Conservation (phyloP, 129 eudicot genomes). For the Lactuca saligna region DNA sequence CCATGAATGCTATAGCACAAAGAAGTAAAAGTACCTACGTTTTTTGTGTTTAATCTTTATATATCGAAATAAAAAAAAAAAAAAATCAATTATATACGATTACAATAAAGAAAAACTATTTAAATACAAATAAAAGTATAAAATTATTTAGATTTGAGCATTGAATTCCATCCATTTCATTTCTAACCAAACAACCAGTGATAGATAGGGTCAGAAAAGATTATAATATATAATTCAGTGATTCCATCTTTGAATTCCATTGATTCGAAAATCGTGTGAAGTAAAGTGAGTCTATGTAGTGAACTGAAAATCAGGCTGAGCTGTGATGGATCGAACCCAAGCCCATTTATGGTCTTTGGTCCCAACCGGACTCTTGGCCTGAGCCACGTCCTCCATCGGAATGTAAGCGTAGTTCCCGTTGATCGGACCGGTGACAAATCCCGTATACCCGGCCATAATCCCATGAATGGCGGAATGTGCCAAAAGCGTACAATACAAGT, state of each 20-base stretch:
- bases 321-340: constrained; percentile 72
- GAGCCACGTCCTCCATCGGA: constrained; percentile 70
- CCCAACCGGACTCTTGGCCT: constrained; percentile 53
- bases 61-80: no score
- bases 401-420: constrained; percentile 77
- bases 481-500: constrained; percentile 68
- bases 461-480: constrained; percentile 87
- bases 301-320: constrained; percentile 68
- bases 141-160: no score
- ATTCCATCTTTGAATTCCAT: no score
- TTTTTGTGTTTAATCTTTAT: no score
- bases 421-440: constrained; percentile 71
- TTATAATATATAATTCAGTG: no score
- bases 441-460: constrained; percentile 83
- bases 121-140: no score
- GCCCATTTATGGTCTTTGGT: constrained; percentile 77
- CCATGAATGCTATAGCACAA: no score
- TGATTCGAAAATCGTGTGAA: no score
- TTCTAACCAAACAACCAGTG: no score
- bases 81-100: no score
- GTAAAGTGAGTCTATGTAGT: not conserved
- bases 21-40: no score
- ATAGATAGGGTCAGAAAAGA: no score
- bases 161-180: not conserved
- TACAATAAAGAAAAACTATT: not conserved